A percentile compares a stretch with the other conserved stretches of the same genome.
Conservation (phyloP, 306 rosid species). For the Quercus bicolor region DNA sequence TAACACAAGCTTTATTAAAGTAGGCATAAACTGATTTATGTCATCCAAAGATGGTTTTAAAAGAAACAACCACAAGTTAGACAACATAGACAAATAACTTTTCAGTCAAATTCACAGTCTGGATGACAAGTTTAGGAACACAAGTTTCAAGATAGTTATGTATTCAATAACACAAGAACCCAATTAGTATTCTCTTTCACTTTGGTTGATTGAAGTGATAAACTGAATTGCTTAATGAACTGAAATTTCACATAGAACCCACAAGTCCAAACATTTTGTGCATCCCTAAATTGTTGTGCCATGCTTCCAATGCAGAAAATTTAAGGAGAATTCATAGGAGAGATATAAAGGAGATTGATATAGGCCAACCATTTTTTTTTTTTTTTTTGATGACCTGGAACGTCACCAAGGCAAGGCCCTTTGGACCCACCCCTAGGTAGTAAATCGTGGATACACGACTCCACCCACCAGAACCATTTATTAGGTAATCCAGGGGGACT, state of each 20-base stretch:
- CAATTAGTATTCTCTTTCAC: neutral
- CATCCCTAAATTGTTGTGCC: neutral
- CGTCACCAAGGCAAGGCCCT: too few species aligned
- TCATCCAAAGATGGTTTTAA: neutral
- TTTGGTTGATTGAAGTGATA: neutral
- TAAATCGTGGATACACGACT: too few species aligned
- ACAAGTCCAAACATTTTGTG: neutral
- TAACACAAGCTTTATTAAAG: conserved; percentile 16
- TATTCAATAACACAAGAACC: neutral
- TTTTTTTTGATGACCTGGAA: too few species aligned
- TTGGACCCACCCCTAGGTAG: too few species aligned
- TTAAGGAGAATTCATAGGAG: conserved; percentile 7
- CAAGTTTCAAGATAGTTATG: neutral
- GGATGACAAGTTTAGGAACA: neutral
- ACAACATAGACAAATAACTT: neutral
- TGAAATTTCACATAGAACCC: neutral
- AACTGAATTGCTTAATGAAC: neutral
- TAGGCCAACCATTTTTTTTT: too few species aligned
- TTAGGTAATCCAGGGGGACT: too few species aligned
- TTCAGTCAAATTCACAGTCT: neutral
- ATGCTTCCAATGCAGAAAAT: neutral
- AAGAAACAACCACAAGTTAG: neutral
- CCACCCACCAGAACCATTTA: too few species aligned
- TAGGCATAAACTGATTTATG: conserved; percentile 19
- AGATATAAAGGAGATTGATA: neutral